Evolutionary conservation across 2,329 filamentous ascomycete species (phyloP).

Genomic region (Aspergillus sojae): DNA sequence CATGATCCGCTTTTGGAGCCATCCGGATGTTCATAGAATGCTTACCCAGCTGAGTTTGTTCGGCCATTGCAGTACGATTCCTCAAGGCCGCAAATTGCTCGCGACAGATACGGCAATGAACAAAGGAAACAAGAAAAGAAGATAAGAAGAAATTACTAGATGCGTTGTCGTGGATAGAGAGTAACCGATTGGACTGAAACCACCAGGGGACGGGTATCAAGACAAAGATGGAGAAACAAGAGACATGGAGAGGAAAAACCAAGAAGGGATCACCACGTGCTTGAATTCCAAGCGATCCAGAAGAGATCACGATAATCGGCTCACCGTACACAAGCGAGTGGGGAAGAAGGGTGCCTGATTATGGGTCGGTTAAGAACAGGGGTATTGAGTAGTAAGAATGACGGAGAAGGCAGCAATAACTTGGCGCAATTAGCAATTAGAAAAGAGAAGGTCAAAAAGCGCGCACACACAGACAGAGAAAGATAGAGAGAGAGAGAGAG

Average conservation of each 20-base stretch:
- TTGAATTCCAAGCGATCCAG: background rate
- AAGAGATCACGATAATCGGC: conserved; percentile 1
- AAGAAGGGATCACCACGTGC: background rate
- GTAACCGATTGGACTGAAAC: background rate
- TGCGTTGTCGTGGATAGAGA: background rate
- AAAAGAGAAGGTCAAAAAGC: background rate
- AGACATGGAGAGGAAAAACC: background rate
- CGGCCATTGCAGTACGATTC: conserved; percentile 5
- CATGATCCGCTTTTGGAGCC: background rate
- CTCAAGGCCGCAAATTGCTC: background rate
- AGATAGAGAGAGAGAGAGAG: background rate
- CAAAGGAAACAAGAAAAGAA: background rate
- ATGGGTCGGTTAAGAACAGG: background rate
- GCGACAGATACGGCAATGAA: background rate
- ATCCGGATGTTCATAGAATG: background rate
- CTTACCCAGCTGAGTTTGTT: conserved; percentile 2
- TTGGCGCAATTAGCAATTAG: background rate
- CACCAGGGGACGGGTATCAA: background rate
- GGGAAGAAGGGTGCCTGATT: background rate
- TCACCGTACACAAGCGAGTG: background rate
- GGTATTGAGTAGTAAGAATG: background rate
- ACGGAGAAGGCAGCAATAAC: background rate
- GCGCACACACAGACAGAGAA: background rate
- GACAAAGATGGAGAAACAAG: background rate
- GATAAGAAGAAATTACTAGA: background rate